These are phyloP conservation scores for Myriosclerotinia curreyana DNA, from an alignment of 2,329 filamentous ascomycete genomes.

Conservation along the genomic window DNA sequence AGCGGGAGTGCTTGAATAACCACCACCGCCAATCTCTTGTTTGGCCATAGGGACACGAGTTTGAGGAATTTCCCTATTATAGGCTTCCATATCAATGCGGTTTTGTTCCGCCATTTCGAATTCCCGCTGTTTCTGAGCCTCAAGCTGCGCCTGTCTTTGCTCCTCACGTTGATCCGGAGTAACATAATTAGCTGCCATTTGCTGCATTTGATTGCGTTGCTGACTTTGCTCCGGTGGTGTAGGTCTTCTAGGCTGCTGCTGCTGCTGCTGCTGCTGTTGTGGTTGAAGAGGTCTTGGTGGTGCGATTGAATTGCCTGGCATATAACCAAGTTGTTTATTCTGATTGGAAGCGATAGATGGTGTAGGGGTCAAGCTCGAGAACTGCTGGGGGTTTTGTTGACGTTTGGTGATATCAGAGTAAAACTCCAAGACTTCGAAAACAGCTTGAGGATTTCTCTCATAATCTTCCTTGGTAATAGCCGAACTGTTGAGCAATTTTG, in stretches of 20 bases:
- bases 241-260: conserved; percentile 41
- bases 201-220: conserved; percentile 58
- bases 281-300: conserved; percentile 64
- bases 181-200: conserved; percentile 53
- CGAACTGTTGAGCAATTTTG: conserved; percentile 90
- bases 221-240: conserved; percentile 49
- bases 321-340: conserved; percentile 62
- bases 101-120: conserved; percentile 62
- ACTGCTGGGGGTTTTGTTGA: conserved; percentile 66
- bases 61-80: conserved; percentile 86
- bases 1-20: conserved; percentile 46
- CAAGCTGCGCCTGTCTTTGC: conserved; percentile 59
- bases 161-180: conserved; percentile 50
- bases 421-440: conserved; percentile 78
- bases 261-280: conserved; percentile 40
- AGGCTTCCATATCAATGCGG: conserved; percentile 76
- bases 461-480: conserved; percentile 99
- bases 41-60: conserved; percentile 76
- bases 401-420: conserved; percentile 81
- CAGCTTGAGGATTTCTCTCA: conserved; percentile 88
- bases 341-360: conserved; percentile 53
- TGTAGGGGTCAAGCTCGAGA: conserved; percentile 65
- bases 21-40: conserved; percentile 82
- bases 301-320: conserved; percentile 54
- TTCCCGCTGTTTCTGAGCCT: conserved; percentile 53